phyloP scores from a whole-genome alignment of 1,139 yeast species.

The Pichia sp. region DNA sequence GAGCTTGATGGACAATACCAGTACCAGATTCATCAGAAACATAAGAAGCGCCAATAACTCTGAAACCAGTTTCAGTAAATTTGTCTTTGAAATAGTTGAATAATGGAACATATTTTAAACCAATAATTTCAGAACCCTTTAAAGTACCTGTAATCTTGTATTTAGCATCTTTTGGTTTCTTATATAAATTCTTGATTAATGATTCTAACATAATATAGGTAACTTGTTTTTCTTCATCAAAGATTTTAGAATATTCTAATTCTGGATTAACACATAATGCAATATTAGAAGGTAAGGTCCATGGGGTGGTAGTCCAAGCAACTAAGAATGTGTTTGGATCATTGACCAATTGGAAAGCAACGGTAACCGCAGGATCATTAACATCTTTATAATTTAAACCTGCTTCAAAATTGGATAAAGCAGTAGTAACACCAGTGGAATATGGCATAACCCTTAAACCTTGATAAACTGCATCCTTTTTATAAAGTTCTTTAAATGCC shows the following conservation, averaged over 20 bases:
- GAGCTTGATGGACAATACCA: slow-evolving; percentile 97
- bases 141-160: slow-evolving; percentile 75
- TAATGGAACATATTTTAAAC: slow-evolving; percentile 73
- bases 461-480: slow-evolving; percentile 83
- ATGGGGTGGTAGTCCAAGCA: slow-evolving; percentile 99
- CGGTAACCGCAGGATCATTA: slow-evolving; percentile 90
- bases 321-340: slow-evolving; percentile 79
- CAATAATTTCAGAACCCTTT: slow-evolving; percentile 73
- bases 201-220: slow-evolving; percentile 79
- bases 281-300: slow-evolving; percentile 96
- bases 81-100: slow-evolving; percentile 74
- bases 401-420: slow-evolving; percentile 95
- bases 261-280: slow-evolving; percentile 89
- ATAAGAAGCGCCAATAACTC: slow-evolving; percentile 73
- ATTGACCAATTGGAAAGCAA: slow-evolving; percentile 76
- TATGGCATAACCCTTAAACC: slow-evolving; percentile 98
- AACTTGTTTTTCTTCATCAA: slow-evolving; percentile 78
- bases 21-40: slow-evolving; percentile 96
- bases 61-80: slow-evolving; percentile 73
- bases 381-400: slow-evolving; percentile 98
- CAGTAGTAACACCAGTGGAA: slow-evolving; percentile 95
- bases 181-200: slow-evolving; percentile 75
- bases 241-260: slow-evolving; percentile 86
- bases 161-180: slow-evolving; percentile 89
- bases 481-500: slow-evolving; percentile 86